Evolutionary conservation across 352 stramenopile species (phyloP).

Genomic region (Phytopythium cucurbitacearum): DNA sequence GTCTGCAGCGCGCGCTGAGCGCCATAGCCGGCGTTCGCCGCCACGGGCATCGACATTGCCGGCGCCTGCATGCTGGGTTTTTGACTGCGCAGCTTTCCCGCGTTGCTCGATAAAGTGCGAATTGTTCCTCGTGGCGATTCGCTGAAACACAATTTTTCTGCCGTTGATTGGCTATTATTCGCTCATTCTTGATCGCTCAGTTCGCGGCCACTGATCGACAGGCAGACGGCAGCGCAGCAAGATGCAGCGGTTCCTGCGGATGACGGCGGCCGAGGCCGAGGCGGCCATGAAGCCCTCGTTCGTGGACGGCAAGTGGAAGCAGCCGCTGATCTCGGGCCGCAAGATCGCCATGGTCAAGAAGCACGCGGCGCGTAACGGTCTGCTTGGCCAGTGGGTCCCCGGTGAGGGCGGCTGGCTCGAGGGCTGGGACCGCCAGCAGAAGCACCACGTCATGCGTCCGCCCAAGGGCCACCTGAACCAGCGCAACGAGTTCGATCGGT

Average conservation of each 20-base stretch:
- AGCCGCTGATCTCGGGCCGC: conserved; percentile 72
- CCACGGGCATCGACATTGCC: conserved; percentile 19
- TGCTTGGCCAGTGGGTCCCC: conserved; percentile 71
- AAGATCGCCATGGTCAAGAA: conserved; percentile 86
- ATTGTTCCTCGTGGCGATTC: conserved; percentile 13
- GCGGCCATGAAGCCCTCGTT: conserved; percentile 76
- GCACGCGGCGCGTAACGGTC: conserved; percentile 58
- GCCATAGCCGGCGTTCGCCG: conserved; percentile 21
- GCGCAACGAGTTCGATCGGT: conserved; percentile 82
- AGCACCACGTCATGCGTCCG: conserved; percentile 84
- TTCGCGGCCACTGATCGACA: conserved; percentile 12
- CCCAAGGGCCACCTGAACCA: conserved; percentile 79
- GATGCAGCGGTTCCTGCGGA: conserved; percentile 72
- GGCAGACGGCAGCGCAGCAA: conserved; percentile 3
- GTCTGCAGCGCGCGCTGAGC: conserved; percentile 18
- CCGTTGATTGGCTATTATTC: conserved; percentile 24
- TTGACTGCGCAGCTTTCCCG: not conserved
- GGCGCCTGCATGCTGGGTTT: conserved; percentile 17
- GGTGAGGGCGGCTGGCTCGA: conserved; percentile 81
- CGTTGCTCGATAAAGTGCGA: conserved; percentile 18
- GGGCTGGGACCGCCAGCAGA: conserved; percentile 68
- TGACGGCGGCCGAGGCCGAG: conserved; percentile 67
- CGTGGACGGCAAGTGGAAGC: conserved; percentile 83
- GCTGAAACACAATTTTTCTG: conserved; percentile 8
- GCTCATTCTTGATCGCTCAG: conserved; percentile 5